These are phyloP conservation scores for Penicillium sp. DNA, from an alignment of 2,329 filamentous ascomycete species.

Conservation along the genomic window DNA sequence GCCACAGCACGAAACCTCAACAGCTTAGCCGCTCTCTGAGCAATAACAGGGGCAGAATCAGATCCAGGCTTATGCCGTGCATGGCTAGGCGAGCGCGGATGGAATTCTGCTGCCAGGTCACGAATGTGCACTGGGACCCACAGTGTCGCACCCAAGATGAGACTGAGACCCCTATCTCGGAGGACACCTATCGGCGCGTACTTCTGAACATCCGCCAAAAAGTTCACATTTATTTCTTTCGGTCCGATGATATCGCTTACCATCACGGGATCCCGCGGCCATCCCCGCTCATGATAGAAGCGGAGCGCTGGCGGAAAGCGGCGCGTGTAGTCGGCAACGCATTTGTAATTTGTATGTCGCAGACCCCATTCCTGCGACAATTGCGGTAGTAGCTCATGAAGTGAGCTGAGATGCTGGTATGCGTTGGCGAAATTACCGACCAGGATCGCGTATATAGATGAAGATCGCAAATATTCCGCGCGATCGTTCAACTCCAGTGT, in stretches of 20 bases:
- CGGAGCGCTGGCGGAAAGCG: slow-evolving; percentile 21
- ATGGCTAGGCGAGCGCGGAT: slow-evolving; percentile 8
- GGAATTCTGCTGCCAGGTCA: slow-evolving; percentile 6
- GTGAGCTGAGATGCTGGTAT: slow-evolving; percentile 9
- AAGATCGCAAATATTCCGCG: slow-evolving; percentile 21
- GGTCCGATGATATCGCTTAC: slow-evolving; percentile 15
- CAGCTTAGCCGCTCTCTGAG: not conserved
- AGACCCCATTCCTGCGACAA: slow-evolving; percentile 24
- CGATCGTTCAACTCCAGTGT: slow-evolving; percentile 1
- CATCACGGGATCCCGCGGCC: slow-evolving; percentile 12
- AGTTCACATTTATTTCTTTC: slow-evolving; percentile 7
- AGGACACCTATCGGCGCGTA: slow-evolving; percentile 4
- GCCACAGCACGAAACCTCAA: slow-evolving; percentile 9
- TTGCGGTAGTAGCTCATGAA: slow-evolving; percentile 12
- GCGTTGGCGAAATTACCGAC: slow-evolving; percentile 19
- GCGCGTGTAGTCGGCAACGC: slow-evolving; percentile 20
- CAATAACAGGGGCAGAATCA: not conserved
- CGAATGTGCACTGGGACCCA: slow-evolving; percentile 3
- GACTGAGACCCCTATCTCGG: slow-evolving; percentile 11
- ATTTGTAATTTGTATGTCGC: slow-evolving; percentile 20
- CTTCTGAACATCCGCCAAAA: slow-evolving; percentile 13
- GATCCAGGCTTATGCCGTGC: not conserved
- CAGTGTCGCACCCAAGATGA: slow-evolving; percentile 1
- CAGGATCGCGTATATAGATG: slow-evolving; percentile 15
- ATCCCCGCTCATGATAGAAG: slow-evolving; percentile 24